Conservation (phyloP, 2,329 filamentous ascomycete species). For the Arthrobotrys sphaeroides region DNA sequence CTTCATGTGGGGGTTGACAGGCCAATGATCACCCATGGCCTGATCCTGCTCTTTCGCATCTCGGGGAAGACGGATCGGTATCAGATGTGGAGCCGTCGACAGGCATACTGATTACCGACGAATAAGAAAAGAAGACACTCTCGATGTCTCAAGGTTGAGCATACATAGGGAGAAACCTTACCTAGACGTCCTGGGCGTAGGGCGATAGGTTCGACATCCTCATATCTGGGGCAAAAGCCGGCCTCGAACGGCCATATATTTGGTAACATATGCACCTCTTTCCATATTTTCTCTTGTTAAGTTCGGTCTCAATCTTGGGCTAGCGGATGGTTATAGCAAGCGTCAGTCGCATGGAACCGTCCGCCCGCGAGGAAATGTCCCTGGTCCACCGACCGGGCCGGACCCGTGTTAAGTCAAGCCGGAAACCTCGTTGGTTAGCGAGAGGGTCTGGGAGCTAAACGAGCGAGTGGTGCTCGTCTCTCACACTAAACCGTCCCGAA, state of each 20-base stretch:
- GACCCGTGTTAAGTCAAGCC: conserved; percentile 38
- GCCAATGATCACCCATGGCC: conserved; percentile 46
- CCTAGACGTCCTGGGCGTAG: conserved; percentile 46
- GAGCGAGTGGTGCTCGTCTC: background rate
- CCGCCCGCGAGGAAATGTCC: conserved; percentile 2
- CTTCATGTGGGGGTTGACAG: conserved; percentile 47
- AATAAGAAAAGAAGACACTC: conserved; percentile 41
- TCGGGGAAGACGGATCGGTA: conserved; percentile 53
- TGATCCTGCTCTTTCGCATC: conserved; percentile 35
- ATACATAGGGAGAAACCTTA: conserved; percentile 52
- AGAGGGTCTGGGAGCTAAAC: background rate
- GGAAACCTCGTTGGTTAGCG: conserved; percentile 20
- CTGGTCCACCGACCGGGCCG: conserved; percentile 25
- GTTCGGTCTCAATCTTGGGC: background rate
- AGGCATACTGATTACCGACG: conserved; percentile 48
- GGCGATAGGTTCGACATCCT: conserved; percentile 1
- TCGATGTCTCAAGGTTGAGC: conserved; percentile 47
- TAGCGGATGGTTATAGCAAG: background rate
- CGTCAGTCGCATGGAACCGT: background rate
- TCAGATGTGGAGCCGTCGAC: conserved; percentile 48
- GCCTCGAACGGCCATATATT: conserved; percentile 38
- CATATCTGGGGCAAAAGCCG: conserved; percentile 17
- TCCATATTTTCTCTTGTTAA: background rate
- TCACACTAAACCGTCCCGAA: background rate
- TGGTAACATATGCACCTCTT: conserved; percentile 34